phyloP scores from a whole-genome alignment of 2,329 filamentous ascomycete species.

The Colletotrichum falcatum region DNA sequence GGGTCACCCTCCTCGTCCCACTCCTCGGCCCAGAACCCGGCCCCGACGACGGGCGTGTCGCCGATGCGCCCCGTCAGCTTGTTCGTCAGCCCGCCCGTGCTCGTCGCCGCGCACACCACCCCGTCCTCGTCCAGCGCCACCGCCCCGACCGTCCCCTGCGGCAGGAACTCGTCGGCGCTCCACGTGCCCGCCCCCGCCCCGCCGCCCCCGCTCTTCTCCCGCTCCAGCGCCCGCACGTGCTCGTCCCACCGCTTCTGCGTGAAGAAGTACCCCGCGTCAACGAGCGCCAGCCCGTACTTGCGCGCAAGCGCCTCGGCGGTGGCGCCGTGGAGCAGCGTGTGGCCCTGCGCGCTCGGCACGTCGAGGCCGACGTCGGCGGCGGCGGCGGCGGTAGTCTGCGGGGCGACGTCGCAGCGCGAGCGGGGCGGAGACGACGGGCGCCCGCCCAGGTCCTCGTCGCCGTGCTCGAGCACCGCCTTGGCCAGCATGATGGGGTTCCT shows the following conservation, averaged over 20 bases:
- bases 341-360: conserved; percentile 71
- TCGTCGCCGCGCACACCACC: conserved; percentile 75
- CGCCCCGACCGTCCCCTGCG: conserved; percentile 87
- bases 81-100: conserved; percentile 85
- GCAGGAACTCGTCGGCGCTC: conserved; percentile 74
- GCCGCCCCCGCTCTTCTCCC: conserved; percentile 57
- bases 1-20: conserved; percentile 69
- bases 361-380: conserved; percentile 43
- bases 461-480: conserved; percentile 74
- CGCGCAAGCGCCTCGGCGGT: conserved; percentile 77
- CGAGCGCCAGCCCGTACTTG: conserved; percentile 77
- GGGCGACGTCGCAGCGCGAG: too few species aligned
- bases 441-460: conserved; percentile 68
- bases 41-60: conserved; percentile 85
- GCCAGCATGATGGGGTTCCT: conserved; percentile 85
- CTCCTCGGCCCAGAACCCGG: conserved; percentile 91
- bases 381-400: too few species aligned
- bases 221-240: conserved; percentile 70
- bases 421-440: too few species aligned
- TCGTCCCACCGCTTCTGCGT: conserved; percentile 84
- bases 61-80: conserved; percentile 88
- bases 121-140: conserved; percentile 84
- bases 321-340: conserved; percentile 75
- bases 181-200: conserved; percentile 61
- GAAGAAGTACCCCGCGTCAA: conserved; percentile 80